phyloP scores from a whole-genome alignment of 768 basidiomycete genomes.

The Calocera cornea region DNA sequence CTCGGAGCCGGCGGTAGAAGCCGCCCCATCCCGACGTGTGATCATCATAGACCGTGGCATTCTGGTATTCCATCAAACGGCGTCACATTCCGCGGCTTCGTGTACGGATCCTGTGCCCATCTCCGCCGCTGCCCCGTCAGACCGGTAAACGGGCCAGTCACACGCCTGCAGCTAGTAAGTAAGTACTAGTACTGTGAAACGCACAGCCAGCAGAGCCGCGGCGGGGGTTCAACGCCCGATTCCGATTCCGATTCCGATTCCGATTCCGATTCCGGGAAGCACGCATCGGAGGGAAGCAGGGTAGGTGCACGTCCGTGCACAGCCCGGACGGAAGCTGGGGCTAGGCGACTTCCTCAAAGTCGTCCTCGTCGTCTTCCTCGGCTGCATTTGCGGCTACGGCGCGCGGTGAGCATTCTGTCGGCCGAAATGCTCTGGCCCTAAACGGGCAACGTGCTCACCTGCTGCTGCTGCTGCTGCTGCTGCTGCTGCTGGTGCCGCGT shows the following conservation, averaged over 20 bases:
- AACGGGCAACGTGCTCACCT: neutral
- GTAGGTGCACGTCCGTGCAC: no score
- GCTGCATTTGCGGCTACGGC: neutral
- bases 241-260: no score
- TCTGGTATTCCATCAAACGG: neutral
- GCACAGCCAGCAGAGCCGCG: no score
- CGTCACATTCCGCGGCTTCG: neutral
- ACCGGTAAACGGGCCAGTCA: no score
- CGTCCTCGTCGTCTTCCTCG: neutral
- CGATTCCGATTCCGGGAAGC: neutral
- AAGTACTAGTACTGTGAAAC: no score
- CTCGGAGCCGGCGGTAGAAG: neutral
- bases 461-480: no score
- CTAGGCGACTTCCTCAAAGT: neutral
- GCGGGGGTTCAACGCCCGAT: no score
- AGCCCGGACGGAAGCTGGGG: no score
- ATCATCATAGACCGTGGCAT: no score
- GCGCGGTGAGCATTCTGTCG: neutral
- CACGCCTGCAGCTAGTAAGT: no score
- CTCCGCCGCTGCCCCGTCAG: neutral
- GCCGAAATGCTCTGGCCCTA: no score
- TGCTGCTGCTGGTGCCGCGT: no score
- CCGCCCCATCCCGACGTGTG: neutral
- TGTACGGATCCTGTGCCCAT: neutral
- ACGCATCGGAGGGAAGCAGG: neutral